These are phyloP conservation scores for Antarctomyces pellizariae DNA, from an alignment of 495 filamentous ascomycete genomes.

Conservation along the genomic window DNA sequence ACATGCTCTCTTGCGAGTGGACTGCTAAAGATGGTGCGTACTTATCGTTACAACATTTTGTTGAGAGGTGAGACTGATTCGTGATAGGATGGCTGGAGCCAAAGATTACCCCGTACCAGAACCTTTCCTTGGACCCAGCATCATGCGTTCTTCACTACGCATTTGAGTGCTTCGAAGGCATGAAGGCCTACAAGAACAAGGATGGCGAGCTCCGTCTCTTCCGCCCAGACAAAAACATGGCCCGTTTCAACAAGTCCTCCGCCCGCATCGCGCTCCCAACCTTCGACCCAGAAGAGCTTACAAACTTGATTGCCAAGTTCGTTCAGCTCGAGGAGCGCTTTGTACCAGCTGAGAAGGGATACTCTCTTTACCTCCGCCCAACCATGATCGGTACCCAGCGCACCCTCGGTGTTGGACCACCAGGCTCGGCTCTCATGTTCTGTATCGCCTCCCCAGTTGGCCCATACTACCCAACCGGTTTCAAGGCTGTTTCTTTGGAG, in stretches of 20 bases:
- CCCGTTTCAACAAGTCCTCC: slow-evolving; percentile 68
- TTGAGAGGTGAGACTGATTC: too few relatives aligned
- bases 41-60: too few relatives aligned
- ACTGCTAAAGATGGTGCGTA: slow-evolving; percentile 34
- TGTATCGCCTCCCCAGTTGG: slow-evolving; percentile 93
- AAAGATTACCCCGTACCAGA: slow-evolving; percentile 78
- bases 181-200: slow-evolving; percentile 89
- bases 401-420: slow-evolving; percentile 76
- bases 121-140: slow-evolving; percentile 84
- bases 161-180: slow-evolving; percentile 91
- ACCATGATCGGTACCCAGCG: slow-evolving; percentile 93
- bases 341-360: slow-evolving; percentile 65
- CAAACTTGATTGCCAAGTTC: slow-evolving; percentile 57
- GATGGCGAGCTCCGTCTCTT: slow-evolving; percentile 60
- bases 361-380: slow-evolving; percentile 82
- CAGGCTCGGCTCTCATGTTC: slow-evolving; percentile 74
- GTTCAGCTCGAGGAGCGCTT: slow-evolving; percentile 64
- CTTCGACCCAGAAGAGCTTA: slow-evolving; percentile 45
- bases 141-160: slow-evolving; percentile 98
- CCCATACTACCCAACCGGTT: slow-evolving; percentile 92
- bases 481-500: slow-evolving; percentile 86
- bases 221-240: slow-evolving; percentile 94
- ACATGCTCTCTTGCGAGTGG: slow-evolving; percentile 96
- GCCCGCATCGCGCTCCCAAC: slow-evolving; percentile 78
- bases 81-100: slow-evolving; percentile 67